Percentiles rank a stretch among this genome's conserved stretches.
phyloP scores from a whole-genome alignment of 2,329 filamentous ascomycete genomes.

The Biscogniauxia marginata region DNA sequence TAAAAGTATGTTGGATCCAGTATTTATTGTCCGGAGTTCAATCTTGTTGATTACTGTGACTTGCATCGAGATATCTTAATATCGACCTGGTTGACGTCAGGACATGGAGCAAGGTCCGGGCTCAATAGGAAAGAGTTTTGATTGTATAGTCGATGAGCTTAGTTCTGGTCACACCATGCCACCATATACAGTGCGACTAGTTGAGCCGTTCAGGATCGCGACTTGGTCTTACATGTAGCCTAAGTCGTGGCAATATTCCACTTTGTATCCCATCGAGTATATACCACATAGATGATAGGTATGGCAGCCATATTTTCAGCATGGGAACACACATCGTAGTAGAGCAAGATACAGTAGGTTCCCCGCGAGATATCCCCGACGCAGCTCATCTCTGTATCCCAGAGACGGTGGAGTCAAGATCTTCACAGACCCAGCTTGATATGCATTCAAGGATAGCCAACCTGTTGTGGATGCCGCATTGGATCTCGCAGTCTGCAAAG shows the following conservation, averaged over 20 bases:
- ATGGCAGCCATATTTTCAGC: background rate
- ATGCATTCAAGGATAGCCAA: background rate
- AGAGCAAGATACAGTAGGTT: conserved; percentile 8
- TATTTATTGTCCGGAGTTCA: background rate
- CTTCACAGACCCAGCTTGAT: background rate
- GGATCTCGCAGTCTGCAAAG: background rate
- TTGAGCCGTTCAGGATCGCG: conserved; percentile 5
- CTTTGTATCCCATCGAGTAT: background rate
- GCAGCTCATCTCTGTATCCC: conserved; percentile 2
- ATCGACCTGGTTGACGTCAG: background rate
- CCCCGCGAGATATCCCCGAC: conserved; percentile 7
- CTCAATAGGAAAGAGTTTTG: background rate
- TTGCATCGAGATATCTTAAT: background rate
- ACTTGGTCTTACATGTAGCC: background rate
- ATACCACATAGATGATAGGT: background rate
- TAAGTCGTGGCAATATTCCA: background rate
- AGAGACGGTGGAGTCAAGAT: background rate
- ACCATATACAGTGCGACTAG: background rate
- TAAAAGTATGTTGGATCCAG: background rate
- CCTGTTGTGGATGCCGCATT: background rate
- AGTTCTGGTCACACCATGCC: background rate
- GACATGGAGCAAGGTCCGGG: background rate
- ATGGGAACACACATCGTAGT: conserved; percentile 4
- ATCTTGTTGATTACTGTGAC: background rate
- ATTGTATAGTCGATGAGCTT: background rate